Evolutionary conservation across 495 filamentous ascomycete genomes (phyloP).

Genomic region (Echria macrotheca): DNA sequence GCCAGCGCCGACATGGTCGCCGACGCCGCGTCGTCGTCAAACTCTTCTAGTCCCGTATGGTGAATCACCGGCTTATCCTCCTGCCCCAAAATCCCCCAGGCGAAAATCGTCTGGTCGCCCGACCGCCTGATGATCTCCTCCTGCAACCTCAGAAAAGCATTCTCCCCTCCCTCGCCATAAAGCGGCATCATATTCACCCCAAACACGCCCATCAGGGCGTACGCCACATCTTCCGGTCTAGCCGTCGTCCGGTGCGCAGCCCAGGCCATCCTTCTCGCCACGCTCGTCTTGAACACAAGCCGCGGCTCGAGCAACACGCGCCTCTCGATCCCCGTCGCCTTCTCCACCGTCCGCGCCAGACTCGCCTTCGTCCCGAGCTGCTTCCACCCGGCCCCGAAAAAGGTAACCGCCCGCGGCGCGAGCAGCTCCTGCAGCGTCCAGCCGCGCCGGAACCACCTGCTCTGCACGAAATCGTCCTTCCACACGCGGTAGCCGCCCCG

Average conservation of each 20-base stretch:
- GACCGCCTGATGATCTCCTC: slow-evolving; percentile 27
- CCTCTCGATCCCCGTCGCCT: slow-evolving; percentile 17
- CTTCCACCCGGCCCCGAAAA: slow-evolving; percentile 19
- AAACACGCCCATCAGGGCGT: slow-evolving; percentile 35
- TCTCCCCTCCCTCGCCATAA: slow-evolving; percentile 34
- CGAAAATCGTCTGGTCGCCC: slow-evolving; percentile 27
- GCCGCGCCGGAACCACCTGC: slow-evolving; percentile 22
- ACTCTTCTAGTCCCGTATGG: slow-evolving; percentile 1
- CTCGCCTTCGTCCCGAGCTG: slow-evolving; percentile 18
- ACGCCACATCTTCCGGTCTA: slow-evolving; percentile 32
- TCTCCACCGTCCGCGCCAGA: slow-evolving; percentile 14
- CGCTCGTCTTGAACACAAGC: slow-evolving; percentile 14
- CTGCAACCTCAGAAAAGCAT: slow-evolving; percentile 29
- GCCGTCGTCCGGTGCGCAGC: slow-evolving; percentile 26
- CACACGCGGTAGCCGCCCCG: slow-evolving; percentile 20
- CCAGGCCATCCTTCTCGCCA: slow-evolving; percentile 31
- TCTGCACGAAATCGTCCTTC: slow-evolving; percentile 18
- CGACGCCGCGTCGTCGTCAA: slow-evolving; percentile 11
- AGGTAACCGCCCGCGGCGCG: slow-evolving; percentile 16
- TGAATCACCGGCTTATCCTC: not conserved
- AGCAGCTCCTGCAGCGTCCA: slow-evolving; percentile 27
- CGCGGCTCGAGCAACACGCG: slow-evolving; percentile 14
- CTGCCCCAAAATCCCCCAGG: slow-evolving; percentile 15
- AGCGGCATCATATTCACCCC: slow-evolving; percentile 28
- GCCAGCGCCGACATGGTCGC: slow-evolving; percentile 12